Evolutionary conservation across 495 filamentous ascomycete species (phyloP), one percentile per base, ranked within the genome.

Genomic region (Xylaria sp.): DNA sequence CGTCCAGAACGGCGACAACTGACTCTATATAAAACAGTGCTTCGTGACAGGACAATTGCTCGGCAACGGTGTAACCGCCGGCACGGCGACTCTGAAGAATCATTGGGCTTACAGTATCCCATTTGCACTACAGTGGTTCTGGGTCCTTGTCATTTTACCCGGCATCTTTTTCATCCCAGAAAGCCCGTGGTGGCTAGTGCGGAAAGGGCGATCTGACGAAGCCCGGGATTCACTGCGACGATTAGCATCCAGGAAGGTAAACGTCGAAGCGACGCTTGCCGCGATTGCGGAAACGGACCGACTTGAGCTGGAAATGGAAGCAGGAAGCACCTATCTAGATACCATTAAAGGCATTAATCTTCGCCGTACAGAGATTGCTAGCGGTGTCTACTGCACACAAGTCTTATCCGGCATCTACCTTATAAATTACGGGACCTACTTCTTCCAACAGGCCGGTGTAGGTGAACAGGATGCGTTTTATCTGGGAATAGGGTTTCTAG

Each of bases 11-110:
- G 1, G 43, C n/a, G 12, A 40, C 33, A 37, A 67, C 48, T 67
- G 21, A 67, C 46, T 17, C 19, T 14, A 15, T 5, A 17, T 15
- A 26, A 29, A 5, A 26, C 48, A 67, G 55, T 91, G 89, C 80
- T 93, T 89, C 83, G 88, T 89, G 48, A 90, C 91, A 8, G 90
- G 89, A 3, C 88, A 90, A 64, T 80, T 91, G 6, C 80, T 91
- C 15, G 85, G 83, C 0, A 85, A 86, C 14, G 85, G 85, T 5
- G 84, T 90, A 4, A 80, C 89, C 9, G 81, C 84, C 12, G 87
- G 86, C 33, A 83, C 82, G 21, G 81, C 73, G 73, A 79, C 79
- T 63, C 76, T 77, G 8, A 67, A 69, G 8, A 80, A 77, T 41
- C 78, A 86, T 57, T 86, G 85, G 85, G 82, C 82, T 0, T 91